phyloP scores from a whole-genome alignment of 345 rosid genomes.

The Syzygium aqueum region DNA sequence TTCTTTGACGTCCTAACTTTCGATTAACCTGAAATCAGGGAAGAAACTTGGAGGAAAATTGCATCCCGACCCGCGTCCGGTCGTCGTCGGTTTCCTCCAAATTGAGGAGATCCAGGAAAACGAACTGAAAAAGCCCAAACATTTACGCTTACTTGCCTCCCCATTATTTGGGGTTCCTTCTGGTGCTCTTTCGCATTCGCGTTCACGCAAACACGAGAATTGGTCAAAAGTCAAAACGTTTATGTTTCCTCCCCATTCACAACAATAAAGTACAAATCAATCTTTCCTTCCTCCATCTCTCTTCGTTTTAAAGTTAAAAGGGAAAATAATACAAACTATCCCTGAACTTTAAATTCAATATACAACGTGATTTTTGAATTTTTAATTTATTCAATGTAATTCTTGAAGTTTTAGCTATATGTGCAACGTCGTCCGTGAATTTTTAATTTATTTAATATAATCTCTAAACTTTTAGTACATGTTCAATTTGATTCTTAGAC shows the following conservation, averaged over 20 bases:
- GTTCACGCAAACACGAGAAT: background rate
- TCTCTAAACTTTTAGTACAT: too few species aligned
- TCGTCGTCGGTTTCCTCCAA: background rate
- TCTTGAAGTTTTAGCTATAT: too few species aligned
- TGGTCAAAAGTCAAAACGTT: background rate
- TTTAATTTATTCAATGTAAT: too few species aligned
- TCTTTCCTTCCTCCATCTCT: background rate
- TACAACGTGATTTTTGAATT: too few species aligned
- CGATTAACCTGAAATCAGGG: background rate
- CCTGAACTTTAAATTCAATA: too few species aligned
- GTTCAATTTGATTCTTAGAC: too few species aligned
- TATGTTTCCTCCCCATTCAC: background rate
- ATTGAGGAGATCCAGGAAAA: background rate
- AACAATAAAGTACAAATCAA: background rate
- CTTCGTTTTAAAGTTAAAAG: background rate
- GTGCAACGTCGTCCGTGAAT: too few species aligned
- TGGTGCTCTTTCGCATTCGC: background rate
- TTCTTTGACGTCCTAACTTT: background rate
- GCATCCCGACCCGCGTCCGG: background rate
- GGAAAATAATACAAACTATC: too few species aligned
- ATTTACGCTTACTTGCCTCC: background rate
- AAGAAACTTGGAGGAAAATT: background rate
- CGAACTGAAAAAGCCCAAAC: background rate
- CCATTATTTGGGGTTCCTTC: background rate
- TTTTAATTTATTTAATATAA: too few species aligned